These are phyloP conservation scores for Phytophthora pini DNA, from an alignment of 352 stramenopile genomes.

Conservation along the genomic window DNA sequence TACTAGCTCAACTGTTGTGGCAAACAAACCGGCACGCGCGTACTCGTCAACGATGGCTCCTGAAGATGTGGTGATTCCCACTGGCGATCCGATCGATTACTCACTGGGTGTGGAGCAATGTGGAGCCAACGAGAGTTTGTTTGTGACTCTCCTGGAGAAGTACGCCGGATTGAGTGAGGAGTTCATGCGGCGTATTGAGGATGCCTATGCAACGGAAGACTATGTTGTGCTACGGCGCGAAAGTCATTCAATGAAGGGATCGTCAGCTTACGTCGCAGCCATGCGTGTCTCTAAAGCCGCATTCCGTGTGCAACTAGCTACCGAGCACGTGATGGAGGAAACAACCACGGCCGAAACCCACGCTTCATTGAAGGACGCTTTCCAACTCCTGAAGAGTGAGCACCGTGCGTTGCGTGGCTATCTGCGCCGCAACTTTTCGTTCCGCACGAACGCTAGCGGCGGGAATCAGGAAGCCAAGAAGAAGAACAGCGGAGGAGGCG, in stretches of 20 bases:
- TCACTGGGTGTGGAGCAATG: constrained; percentile 83
- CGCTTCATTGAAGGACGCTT: constrained; percentile 46
- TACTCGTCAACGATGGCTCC: constrained; percentile 53
- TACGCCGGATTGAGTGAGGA: constrained; percentile 75
- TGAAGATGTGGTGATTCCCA: constrained; percentile 78
- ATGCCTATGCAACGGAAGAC: constrained; percentile 55
- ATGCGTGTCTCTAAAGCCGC: constrained; percentile 85
- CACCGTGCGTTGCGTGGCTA: constrained; percentile 81
- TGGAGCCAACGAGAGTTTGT: constrained; percentile 82
- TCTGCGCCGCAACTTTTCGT: constrained; percentile 85
- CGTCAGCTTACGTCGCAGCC: constrained; percentile 83
- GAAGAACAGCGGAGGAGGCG: constrained; percentile 41
- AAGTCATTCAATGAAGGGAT: constrained; percentile 90
- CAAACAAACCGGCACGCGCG: constrained; percentile 47
- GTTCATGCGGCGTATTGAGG: constrained; percentile 82
- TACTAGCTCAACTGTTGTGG: constrained; percentile 31
- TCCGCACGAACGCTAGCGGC: constrained; percentile 47
- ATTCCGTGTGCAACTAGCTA: constrained; percentile 81
- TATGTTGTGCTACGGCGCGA: constrained; percentile 74
- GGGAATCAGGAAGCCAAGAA: constrained; percentile 45
- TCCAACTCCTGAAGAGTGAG: constrained; percentile 75
- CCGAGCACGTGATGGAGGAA: constrained; percentile 77
- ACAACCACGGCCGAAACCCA: constrained; percentile 43
- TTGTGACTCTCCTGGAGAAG: constrained; percentile 84
- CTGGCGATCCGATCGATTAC: constrained; percentile 84